These are phyloP conservation scores for Diaporthe aspalathi DNA, from an alignment of 2,329 filamentous ascomycete species.

Conservation along the genomic window DNA sequence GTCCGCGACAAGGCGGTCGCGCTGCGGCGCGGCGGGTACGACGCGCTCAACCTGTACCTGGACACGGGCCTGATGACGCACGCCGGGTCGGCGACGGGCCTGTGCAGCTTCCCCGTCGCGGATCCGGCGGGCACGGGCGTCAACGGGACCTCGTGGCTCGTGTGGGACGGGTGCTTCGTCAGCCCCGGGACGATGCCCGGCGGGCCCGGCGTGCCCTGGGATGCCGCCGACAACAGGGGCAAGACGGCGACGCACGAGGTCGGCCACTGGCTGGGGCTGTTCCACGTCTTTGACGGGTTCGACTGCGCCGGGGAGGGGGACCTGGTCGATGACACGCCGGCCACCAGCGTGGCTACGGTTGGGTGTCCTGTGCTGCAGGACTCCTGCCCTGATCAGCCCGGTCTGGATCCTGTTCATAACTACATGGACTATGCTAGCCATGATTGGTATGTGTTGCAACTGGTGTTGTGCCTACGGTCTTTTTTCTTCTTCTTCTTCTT, in stretches of 20 bases:
- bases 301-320: constrained; percentile 6
- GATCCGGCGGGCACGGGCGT: background rate
- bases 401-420: constrained; percentile 12
- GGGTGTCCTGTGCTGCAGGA: background rate
- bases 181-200: constrained; percentile 11
- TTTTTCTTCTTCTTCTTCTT: background rate
- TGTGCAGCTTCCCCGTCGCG: background rate
- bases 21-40: constrained; percentile 4
- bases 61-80: constrained; percentile 17
- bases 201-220: background rate
- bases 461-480: background rate
- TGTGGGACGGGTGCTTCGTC: constrained; percentile 16
- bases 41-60: constrained; percentile 5
- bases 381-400: background rate
- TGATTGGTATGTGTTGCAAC: background rate
- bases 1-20: constrained; percentile 9
- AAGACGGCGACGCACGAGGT: constrained; percentile 13
- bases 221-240: background rate
- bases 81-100: constrained; percentile 6
- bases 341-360: background rate
- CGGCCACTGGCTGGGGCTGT: constrained; percentile 11
- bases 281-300: background rate
- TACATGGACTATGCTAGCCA: constrained; percentile 24
- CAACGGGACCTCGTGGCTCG: constrained; percentile 15
- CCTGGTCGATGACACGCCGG: constrained; percentile 5